A percentile compares a stretch with the other conserved stretches of the same genome.
phyloP scores from a whole-genome alignment of 306 rosid species.

The Rosa lucieae region DNA sequence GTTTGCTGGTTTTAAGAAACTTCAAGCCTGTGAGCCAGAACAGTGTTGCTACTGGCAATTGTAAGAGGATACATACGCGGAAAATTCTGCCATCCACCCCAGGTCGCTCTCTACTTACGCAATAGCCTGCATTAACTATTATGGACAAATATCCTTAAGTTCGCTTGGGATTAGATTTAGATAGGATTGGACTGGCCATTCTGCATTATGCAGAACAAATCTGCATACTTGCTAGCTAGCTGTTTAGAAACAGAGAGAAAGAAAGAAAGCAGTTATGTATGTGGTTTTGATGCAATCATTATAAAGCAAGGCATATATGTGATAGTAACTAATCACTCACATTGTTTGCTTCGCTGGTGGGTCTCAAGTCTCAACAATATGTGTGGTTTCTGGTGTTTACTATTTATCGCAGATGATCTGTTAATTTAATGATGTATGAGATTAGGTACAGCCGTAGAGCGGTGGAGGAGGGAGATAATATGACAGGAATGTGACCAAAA shows the following conservation, averaged over 20 bases:
- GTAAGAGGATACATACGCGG: background rate
- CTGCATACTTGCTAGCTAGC: background rate
- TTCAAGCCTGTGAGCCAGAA: background rate
- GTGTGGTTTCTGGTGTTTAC: background rate
- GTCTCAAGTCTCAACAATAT: background rate
- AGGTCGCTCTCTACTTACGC: background rate
- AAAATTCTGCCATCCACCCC: too few relatives aligned
- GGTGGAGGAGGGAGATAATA: background rate
- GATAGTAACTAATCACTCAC: background rate
- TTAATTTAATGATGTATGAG: background rate
- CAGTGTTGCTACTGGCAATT: background rate
- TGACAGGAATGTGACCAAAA: background rate
- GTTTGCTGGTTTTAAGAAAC: constrained; percentile 7
- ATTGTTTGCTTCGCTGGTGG: background rate
- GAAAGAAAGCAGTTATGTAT: background rate
- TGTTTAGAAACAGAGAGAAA: background rate
- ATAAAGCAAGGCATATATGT: background rate
- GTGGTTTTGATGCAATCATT: constrained; percentile 2
- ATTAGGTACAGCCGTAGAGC: background rate
- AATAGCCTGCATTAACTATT: background rate
- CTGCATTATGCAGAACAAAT: background rate
- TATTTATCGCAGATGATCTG: background rate
- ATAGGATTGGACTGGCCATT: background rate
- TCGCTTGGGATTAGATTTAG: background rate
- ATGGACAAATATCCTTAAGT: background rate